Evolutionary conservation across 2,329 filamentous ascomycete species (phyloP).

Genomic region (Pseudocercospora eumusae): DNA sequence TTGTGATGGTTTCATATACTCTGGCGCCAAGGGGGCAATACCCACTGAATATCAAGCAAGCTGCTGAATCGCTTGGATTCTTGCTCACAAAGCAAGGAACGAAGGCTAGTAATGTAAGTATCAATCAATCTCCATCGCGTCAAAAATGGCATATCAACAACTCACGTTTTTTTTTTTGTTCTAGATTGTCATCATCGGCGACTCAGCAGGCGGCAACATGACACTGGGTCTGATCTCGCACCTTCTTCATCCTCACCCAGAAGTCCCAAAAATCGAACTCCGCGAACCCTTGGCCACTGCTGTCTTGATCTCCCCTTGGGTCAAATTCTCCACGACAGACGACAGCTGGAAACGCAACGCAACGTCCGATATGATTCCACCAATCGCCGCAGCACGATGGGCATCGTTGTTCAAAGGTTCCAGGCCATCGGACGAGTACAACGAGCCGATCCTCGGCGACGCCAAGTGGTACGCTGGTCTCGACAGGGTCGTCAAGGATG

Average conservation of each 20-base stretch:
- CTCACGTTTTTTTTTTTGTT: slow-evolving; percentile 14
- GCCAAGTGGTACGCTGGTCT: slow-evolving; percentile 57
- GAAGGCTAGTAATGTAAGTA: slow-evolving; percentile 39
- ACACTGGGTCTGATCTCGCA: slow-evolving; percentile 51
- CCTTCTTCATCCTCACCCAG: slow-evolving; percentile 58
- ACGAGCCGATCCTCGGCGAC: slow-evolving; percentile 53
- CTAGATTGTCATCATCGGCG: slow-evolving; percentile 52
- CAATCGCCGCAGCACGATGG: slow-evolving; percentile 49
- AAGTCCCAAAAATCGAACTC: slow-evolving; percentile 44
- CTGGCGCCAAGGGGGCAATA: slow-evolving; percentile 51
- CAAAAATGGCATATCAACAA: slow-evolving; percentile 5
- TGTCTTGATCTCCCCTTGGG: slow-evolving; percentile 61
- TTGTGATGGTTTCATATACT: slow-evolving; percentile 60
- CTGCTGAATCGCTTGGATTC: slow-evolving; percentile 47
- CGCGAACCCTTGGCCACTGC: slow-evolving; percentile 51
- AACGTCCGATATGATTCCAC: slow-evolving; percentile 54
- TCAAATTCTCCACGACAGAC: slow-evolving; percentile 52
- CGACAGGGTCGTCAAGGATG: slow-evolving; percentile 45
- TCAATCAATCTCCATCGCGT: no score
- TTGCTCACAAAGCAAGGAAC: slow-evolving; percentile 44
- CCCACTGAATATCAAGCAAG: slow-evolving; percentile 53
- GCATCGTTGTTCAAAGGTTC: slow-evolving; percentile 49
- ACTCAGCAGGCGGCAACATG: slow-evolving; percentile 58
- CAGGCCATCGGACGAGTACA: slow-evolving; percentile 52
- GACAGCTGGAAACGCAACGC: slow-evolving; percentile 49